Evolutionary conservation across 2,329 filamentous ascomycete species (phyloP), one percentile per base, ranked within the genome.

Genomic region (Aschersonia sp.): DNA sequence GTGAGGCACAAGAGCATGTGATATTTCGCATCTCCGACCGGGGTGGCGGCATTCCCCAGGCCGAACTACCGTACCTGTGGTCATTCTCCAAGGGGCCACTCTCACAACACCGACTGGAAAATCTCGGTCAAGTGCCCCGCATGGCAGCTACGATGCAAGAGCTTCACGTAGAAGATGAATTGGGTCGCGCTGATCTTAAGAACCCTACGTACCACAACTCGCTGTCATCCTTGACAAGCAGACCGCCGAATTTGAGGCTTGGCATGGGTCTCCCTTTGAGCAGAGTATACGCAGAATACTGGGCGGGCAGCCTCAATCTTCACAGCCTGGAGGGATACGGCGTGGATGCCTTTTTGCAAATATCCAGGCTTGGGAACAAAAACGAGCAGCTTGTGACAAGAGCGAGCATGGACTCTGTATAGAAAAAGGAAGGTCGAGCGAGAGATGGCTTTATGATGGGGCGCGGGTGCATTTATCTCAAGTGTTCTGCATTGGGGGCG

Each of bases 1-100:
- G 90, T 66, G 90, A 97, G 66, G 86, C 89, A 4, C 79, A 84
- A 35, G 87, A 97, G 62, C 88, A 97, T 66, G 87, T 97, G 58
- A 95, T 95, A 53, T 89, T 98, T 63, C 81, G 92, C 41, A 87
- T 98, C 42, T 97, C 89, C 0, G 94, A 98, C 60, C 88, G 88
- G 61, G 92, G 90, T 45, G 92, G 94, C 51, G 92, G 94, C 37
- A 87, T 98, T 47, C 83, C 88, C 1, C 79, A 81, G 45, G 86
- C 92, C 42, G 79, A 90, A 49, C 69, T 95, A 29, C 89, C 90
- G 0, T 84, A 94, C 60, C 74, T 98, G 5, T 98, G 94, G 92
- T 94, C 88, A 30, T 98, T 98, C 62, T 88, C 82, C 65, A 97
- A 97, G 66, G 90, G 90, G 0, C 87, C 89, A 2, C 79, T 87